Conservation (phyloP, 441 rosid species). For the Syzygium syzygioides region DNA sequence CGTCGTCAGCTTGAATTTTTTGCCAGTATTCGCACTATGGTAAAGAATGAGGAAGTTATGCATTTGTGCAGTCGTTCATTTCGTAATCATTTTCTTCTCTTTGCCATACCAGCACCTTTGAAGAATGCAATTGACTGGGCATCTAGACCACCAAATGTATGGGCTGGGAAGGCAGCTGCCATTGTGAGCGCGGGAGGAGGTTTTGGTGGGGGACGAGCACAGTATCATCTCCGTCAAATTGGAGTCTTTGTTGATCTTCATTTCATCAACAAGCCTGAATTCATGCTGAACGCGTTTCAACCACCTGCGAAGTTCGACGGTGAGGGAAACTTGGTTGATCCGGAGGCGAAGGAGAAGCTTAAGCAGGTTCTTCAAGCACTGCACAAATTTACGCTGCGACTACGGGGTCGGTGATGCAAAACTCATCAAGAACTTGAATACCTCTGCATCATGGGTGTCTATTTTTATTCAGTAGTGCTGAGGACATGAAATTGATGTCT, state of each 20-base stretch:
- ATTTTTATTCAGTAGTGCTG: background rate
- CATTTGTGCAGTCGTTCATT: background rate
- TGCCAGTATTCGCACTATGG: background rate
- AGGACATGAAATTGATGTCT: background rate
- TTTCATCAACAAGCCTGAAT: constrained; percentile 76
- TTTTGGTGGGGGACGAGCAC: constrained; percentile 47
- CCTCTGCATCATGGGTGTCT: background rate
- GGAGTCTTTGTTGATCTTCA: constrained; percentile 75
- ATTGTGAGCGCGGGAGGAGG: constrained; percentile 55
- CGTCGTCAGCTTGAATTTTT: background rate
- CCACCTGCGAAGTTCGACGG: constrained; percentile 63
- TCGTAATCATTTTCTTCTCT: background rate
- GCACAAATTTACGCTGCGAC: constrained; percentile 37
- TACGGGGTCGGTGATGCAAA: background rate
- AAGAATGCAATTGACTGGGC: constrained; percentile 91
- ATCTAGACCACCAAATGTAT: constrained; percentile 64
- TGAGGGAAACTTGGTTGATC: constrained; percentile 54
- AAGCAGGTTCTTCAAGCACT: constrained; percentile 48
- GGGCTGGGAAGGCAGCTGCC: constrained; percentile 79
- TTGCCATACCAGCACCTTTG: constrained; percentile 33
- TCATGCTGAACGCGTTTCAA: constrained; percentile 47
- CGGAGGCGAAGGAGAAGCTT: constrained; percentile 27
- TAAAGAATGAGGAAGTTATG: background rate
- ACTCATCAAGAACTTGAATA: background rate
- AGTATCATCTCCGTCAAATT: constrained; percentile 69